phyloP scores from a whole-genome alignment of 768 basidiomycete species.

The Tylopilus intermedius region DNA sequence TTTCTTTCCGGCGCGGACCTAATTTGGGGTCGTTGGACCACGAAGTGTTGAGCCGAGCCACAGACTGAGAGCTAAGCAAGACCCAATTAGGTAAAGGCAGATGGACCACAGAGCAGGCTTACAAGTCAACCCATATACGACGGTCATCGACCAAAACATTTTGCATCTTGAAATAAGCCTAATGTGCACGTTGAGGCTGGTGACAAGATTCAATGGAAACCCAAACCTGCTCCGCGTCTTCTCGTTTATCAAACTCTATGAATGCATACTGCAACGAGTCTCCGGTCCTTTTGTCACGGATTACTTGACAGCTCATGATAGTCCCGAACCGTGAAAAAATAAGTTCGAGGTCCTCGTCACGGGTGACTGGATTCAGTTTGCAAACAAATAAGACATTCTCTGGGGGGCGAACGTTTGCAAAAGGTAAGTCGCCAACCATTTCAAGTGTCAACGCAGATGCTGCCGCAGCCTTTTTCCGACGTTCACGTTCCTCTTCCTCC shows the following conservation, averaged over 20 bases:
- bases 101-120: slow-evolving; percentile 27
- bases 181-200: slow-evolving; percentile 9
- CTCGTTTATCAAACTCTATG: slow-evolving; percentile 93
- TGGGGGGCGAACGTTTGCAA: slow-evolving; percentile 95
- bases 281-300: slow-evolving; percentile 91
- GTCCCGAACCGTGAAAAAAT: slow-evolving; percentile 95
- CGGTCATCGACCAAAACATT: slow-evolving; percentile 97
- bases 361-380: slow-evolving; percentile 94
- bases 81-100: slow-evolving; percentile 17
- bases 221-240: slow-evolving; percentile 87
- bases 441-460: slow-evolving; percentile 95
- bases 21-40: slow-evolving; percentile 79
- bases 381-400: slow-evolving; percentile 99
- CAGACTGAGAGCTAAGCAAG: slow-evolving; percentile 76
- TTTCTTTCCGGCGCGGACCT: slow-evolving; percentile 35
- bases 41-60: slow-evolving; percentile 73
- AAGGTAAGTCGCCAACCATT: slow-evolving; percentile 98
- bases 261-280: slow-evolving; percentile 98
- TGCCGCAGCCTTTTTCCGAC: slow-evolving; percentile 83
- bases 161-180: slow-evolving; percentile 99
- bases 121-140: slow-evolving; percentile 99
- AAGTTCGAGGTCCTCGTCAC: slow-evolving; percentile 93
- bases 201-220: background rate
- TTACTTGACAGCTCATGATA: slow-evolving; percentile 97
- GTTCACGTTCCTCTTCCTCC: slow-evolving; percentile 75